Base-by-base conservation (phyloP, 129 eudicot species). In the Arctium lappa region DNA sequence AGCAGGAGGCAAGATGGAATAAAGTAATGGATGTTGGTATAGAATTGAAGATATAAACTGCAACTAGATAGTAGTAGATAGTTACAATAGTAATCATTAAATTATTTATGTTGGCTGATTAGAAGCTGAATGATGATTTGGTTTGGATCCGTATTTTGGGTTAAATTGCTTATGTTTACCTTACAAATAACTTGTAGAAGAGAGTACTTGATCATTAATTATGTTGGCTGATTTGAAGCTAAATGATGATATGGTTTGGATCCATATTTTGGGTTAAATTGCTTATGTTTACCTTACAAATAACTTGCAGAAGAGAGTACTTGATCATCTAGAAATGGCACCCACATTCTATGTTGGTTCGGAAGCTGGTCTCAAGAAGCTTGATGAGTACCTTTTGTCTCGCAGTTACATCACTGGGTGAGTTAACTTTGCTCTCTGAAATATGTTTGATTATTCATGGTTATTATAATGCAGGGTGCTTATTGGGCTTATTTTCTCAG, bases 321-420 rank as follows among this genome's bases (percentile, higher is more conserved):
- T 38, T 31, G 37, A 78, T 42, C 38, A 75, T 65, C 34, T 0
- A n/a, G 78, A 86, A 77, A 96, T 96, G 99, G 98, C 95, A 15
- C 90, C 91, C 37, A 33, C 94, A 66, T 87, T 96, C 62, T 39
- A 74, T 80, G 88, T 89, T 37, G 85, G 80, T 72, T 93, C 98
- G 6, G 98, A 81, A 8, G 88, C 92, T 29, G 95, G 95, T 84
- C 91, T 93, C 42, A 93, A 91, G 93, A 89, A 93, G 87, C 93
- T 93, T 16, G 97, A 93, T 79, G 97, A 91, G 68, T 89, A 89
- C 89, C 97, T 93, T 68, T 80, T 93, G 33, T 32, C 93, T n/a
- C 90, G 95, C 65, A 93, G 97, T 86, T 93, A 93, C 89, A 91
- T 93, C 77, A 79, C 93, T 7, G 97, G 97, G 95, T 90, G 37